phyloP scores from a whole-genome alignment of 371 early-diverging fungal genomes.

The Blakeslea trispora region DNA sequence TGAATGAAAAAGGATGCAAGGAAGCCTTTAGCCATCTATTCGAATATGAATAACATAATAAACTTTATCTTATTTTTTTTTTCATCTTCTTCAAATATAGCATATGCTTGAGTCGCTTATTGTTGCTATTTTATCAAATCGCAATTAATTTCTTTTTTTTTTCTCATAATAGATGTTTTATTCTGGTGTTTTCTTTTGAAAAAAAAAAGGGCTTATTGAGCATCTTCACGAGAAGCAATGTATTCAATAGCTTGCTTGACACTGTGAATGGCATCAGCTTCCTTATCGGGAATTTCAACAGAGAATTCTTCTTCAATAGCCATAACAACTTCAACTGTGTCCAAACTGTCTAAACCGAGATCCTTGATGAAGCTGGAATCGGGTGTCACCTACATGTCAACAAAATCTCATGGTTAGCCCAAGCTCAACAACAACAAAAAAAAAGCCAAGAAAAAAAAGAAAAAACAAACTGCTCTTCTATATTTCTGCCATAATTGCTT shows the following conservation, averaged over 20 bases:
- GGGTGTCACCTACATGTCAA: slow-evolving; percentile 67
- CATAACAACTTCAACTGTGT: slow-evolving; percentile 98
- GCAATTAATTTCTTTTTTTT: too few relatives aligned
- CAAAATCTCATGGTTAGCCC: neutral
- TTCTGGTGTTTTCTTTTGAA: neutral
- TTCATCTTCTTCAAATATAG: too few relatives aligned
- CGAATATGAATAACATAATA: slow-evolving; percentile 17
- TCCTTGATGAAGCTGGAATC: slow-evolving; percentile 90
- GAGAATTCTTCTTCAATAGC: slow-evolving; percentile 98
- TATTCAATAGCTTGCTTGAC: slow-evolving; percentile 89
- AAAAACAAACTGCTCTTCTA: too few relatives aligned
- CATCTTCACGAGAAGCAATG: slow-evolving; percentile 75
- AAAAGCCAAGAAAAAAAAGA: too few relatives aligned
- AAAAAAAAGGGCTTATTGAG: slow-evolving; percentile 56
- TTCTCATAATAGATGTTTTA: too few relatives aligned
- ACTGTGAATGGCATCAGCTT: slow-evolving; percentile 94
- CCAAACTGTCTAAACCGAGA: slow-evolving; percentile 94
- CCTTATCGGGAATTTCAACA: slow-evolving; percentile 96
- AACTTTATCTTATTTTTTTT: too few relatives aligned
- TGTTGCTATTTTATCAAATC: too few relatives aligned
- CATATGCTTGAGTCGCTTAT: too few relatives aligned
- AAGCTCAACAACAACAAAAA: neutral
- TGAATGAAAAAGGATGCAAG: slow-evolving; percentile 35
- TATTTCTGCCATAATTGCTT: too few relatives aligned
- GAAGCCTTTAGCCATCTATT: slow-evolving; percentile 46